A percentile compares a stretch with the other conserved stretches of the same genome.
Conservation (phyloP, 331 rosid genomes). For the Telfairia occidentalis region DNA sequence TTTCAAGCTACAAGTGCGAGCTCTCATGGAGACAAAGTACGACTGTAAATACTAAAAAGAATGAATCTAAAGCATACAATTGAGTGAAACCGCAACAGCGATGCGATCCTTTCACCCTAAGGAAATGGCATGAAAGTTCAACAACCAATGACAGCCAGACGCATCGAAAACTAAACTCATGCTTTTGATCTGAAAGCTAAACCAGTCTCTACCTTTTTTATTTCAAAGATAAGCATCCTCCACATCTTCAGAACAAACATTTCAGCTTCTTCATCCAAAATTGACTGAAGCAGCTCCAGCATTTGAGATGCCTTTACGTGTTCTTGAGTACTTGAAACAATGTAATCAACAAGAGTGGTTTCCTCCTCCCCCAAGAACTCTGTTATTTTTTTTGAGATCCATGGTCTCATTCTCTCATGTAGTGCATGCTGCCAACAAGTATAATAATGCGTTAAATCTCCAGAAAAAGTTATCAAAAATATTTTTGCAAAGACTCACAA, state of each 20-base stretch:
- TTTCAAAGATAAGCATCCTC: slow-evolving; percentile 99
- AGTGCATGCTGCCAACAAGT: slow-evolving; percentile 49
- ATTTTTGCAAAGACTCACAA: neutral
- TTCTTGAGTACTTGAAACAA: slow-evolving; percentile 83
- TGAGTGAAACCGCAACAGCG: neutral
- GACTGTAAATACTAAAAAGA: slow-evolving; percentile 4
- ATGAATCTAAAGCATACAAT: slow-evolving; percentile 7
- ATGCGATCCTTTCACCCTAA: neutral
- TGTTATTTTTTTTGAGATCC: slow-evolving; percentile 88
- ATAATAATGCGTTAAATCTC: neutral
- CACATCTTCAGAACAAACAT: slow-evolving; percentile 99
- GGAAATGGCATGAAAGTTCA: neutral
- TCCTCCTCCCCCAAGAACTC: slow-evolving; percentile 97
- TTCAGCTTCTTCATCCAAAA: slow-evolving; percentile 96
- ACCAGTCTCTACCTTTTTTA: slow-evolving; percentile 93
- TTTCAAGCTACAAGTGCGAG: slow-evolving; percentile 5
- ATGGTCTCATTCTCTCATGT: slow-evolving; percentile 94
- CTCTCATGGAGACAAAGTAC: slow-evolving; percentile 6
- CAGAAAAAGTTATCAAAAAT: neutral
- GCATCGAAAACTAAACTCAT: slow-evolving; percentile 18
- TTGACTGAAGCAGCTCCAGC: slow-evolving; percentile 86
- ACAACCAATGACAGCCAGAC: neutral
- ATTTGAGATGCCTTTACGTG: slow-evolving; percentile 86
- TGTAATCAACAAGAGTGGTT: slow-evolving; percentile 80
- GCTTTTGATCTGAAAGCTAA: slow-evolving; percentile 52